Conservation (phyloP, 768 basidiomycete species). For the Rhodotorula diobovata region DNA sequence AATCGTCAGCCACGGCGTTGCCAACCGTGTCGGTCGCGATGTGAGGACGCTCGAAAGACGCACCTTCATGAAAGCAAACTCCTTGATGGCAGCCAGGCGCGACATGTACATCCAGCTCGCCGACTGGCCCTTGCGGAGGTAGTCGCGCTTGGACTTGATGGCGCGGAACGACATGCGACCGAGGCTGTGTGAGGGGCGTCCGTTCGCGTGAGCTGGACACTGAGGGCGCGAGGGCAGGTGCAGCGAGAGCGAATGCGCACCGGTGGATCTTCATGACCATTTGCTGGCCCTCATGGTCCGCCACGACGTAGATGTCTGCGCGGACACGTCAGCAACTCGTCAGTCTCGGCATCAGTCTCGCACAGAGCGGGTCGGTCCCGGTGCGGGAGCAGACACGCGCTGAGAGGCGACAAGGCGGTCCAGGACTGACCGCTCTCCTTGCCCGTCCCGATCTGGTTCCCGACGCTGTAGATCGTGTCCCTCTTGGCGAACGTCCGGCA, state of each 20-base stretch:
- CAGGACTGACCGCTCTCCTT: slow-evolving; percentile 84
- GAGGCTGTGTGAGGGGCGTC: slow-evolving; percentile 56
- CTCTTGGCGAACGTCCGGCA: slow-evolving; percentile 88
- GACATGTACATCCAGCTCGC: slow-evolving; percentile 99
- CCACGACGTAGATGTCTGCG: slow-evolving; percentile 82
- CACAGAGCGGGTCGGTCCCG: too few relatives aligned
- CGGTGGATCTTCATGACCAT: slow-evolving; percentile 91
- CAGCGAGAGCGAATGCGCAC: slow-evolving; percentile 51
- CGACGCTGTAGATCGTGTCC: slow-evolving; percentile 81
- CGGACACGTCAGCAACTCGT: slow-evolving; percentile 2
- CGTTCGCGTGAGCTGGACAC: background rate
- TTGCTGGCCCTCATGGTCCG: slow-evolving; percentile 73
- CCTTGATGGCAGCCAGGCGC: slow-evolving; percentile 89
- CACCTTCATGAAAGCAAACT: slow-evolving; percentile 99
- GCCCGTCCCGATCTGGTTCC: slow-evolving; percentile 96
- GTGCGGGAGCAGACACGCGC: background rate
- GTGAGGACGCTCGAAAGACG: slow-evolving; percentile 3
- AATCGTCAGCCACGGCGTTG: background rate
- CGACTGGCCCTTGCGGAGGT: slow-evolving; percentile 87
- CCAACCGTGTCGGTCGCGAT: too few relatives aligned
- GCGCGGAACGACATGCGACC: slow-evolving; percentile 96
- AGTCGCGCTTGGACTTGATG: slow-evolving; percentile 94
- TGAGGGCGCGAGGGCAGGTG: background rate
- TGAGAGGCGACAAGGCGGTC: background rate
- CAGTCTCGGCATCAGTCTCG: background rate